Conservation (phyloP, 768 basidiomycete species). For the Dentipellis sp. region DNA sequence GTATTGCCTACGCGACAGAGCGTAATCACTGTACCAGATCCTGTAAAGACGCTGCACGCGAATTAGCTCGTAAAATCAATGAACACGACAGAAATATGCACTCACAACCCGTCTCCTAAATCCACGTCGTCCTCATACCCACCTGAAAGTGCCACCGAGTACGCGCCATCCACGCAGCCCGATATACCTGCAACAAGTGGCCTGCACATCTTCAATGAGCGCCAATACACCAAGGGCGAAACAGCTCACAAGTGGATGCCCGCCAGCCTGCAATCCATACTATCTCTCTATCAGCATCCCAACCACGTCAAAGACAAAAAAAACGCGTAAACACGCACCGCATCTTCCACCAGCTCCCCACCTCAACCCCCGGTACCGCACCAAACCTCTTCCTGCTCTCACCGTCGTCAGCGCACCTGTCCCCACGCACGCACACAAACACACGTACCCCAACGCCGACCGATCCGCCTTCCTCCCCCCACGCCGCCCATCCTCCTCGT, state of each 20-base stretch:
- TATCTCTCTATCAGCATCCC: conserved; percentile 11
- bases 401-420: no score
- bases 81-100: conserved; percentile 11
- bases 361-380: conserved; percentile 64
- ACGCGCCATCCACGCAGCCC: conserved; percentile 58
- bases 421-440: background rate
- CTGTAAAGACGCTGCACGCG: conserved; percentile 61
- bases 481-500: no score
- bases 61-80: background rate
- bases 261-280: conserved; percentile 60
- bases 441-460: conserved; percentile 27
- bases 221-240: background rate
- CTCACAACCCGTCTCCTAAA: conserved; percentile 74
- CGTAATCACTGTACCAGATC: conserved; percentile 39
- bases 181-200: conserved; percentile 83
- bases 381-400: conserved; percentile 64
- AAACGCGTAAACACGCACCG: conserved; percentile 29
- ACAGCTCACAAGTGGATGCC: conserved; percentile 77
- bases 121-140: conserved; percentile 86
- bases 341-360: conserved; percentile 80
- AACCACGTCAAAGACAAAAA: background rate
- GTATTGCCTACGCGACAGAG: no score
- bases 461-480: conserved; percentile 33
- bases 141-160: conserved; percentile 81
- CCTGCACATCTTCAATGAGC: conserved; percentile 26